Base-by-base conservation (phyloP, 2,329 filamentous ascomycete species). In the Fusarium vanettenii region DNA sequence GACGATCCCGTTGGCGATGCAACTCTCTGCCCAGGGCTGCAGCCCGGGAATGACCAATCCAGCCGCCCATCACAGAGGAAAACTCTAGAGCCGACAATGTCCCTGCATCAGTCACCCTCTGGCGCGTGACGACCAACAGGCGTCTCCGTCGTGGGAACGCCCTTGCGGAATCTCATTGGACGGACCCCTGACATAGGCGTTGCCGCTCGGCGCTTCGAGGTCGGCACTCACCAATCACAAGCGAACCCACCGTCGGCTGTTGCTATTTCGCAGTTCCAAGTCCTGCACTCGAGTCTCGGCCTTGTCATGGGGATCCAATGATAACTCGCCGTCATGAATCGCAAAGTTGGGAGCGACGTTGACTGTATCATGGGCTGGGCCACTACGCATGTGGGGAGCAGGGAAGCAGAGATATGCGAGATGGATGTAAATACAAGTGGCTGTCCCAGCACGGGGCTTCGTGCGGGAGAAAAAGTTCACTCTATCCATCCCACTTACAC, bases 201-300 rank as follows among this genome's bases (percentile, higher is more conserved):
- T 64, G 60, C 50, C 63, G 72, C 71, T 76, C 73, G 74, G 81
- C 81, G 80, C 80, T 81, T 81, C 78, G 75, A 75, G 61, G 56
- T 59, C 22, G 43, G 45, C 22, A 48, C 59, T 61, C 69, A 59
- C 81, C 80, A 82, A 82, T 81, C 80, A 81, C 48, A 22, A 56
- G 56, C 20, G 22, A 20, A 63, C 62, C 59, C 57, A 56, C n/a
- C 35, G 37, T 64, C 45, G 43, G 22, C 43, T 48, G 43, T 41
- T 59, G 29, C 64, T 67, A 70, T 61, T 66, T 65, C 66, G 66
- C 68, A 64, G 71, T 66, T 66, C 43, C 64, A 67, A 37, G 43
- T 70, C 57, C 57, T 75, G 67, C 63, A 65, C 69, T 65, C 29
- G 33, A 70, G 74, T 76, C 70, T 77, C 62, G 76, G 62, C 67